These are phyloP conservation scores for Fusarium sacchari DNA, from an alignment of 2,329 filamentous ascomycete genomes.

Conservation along the genomic window DNA sequence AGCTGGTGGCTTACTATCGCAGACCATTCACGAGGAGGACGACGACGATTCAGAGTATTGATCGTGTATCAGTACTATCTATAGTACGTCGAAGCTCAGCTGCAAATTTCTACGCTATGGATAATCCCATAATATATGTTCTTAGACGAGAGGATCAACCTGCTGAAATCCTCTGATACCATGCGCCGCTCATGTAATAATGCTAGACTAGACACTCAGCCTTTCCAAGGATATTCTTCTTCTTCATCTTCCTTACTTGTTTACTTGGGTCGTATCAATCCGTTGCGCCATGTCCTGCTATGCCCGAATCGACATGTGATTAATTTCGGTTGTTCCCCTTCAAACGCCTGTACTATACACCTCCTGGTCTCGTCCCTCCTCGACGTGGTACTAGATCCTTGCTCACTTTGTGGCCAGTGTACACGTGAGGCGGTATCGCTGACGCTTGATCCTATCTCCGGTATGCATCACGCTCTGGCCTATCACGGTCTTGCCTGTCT, in stretches of 20 bases:
- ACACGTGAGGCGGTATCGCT: not conserved
- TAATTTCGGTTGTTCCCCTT: constrained; percentile 6
- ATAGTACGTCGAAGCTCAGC: not conserved
- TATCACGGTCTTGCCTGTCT: constrained; percentile 59
- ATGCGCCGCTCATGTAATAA: constrained; percentile 20
- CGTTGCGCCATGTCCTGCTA: constrained; percentile 29
- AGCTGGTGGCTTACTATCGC: constrained; percentile 64
- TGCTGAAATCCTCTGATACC: not conserved
- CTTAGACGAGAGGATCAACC: constrained; percentile 2
- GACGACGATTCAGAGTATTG: constrained; percentile 66
- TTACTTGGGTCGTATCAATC: constrained; percentile 16
- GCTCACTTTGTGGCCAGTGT: not conserved
- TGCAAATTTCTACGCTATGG: constrained; percentile 9
- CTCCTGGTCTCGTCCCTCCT: not conserved
- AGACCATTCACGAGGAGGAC: constrained; percentile 79
- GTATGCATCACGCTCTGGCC: constrained; percentile 61
- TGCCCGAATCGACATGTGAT: constrained; percentile 22
- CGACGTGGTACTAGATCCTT: not conserved
- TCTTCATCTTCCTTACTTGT: not conserved
- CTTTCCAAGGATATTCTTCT: constrained; percentile 16
- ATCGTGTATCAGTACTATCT: not conserved
- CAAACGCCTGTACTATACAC: constrained; percentile 30
- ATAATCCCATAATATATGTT: constrained; percentile 17
- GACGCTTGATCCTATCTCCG: constrained; percentile 54
- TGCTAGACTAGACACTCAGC: constrained; percentile 15